phyloP scores from a whole-genome alignment of 2,329 filamentous ascomycete species.

The Tolypocladium pustulatum region DNA sequence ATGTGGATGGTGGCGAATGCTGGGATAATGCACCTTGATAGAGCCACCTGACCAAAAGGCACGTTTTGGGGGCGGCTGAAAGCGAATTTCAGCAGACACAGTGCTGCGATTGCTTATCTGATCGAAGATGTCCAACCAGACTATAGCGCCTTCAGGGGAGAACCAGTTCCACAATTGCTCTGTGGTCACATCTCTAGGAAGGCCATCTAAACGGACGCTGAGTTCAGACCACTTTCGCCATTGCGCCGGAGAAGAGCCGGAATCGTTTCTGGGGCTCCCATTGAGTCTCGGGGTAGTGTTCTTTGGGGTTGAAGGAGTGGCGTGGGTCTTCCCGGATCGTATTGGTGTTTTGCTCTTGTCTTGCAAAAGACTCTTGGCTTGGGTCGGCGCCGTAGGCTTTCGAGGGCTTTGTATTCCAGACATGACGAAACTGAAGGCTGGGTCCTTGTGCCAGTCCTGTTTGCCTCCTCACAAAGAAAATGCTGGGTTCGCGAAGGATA shows the following conservation, averaged over 20 bases:
- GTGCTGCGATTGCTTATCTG: constrained; percentile 8
- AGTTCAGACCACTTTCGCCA: constrained; percentile 26
- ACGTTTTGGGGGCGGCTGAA: constrained; percentile 43
- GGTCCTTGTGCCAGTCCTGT: not conserved
- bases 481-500: too few species aligned
- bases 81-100: constrained; percentile 35
- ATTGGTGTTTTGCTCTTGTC: not conserved
- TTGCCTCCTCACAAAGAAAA: not conserved
- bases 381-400: not conserved
- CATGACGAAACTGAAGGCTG: not conserved
- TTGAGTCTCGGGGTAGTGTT: not conserved
- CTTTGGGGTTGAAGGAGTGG: not conserved
- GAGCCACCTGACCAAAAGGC: constrained; percentile 38
- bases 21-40: constrained; percentile 14
- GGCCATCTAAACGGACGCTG: constrained; percentile 16
- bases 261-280: not conserved
- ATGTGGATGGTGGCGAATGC: constrained; percentile 8
- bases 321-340: too few species aligned
- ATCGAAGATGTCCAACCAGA: constrained; percentile 45
- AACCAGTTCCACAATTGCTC: constrained; percentile 43
- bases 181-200: constrained; percentile 26
- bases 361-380: not conserved
- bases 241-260: not conserved
- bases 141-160: constrained; percentile 38
- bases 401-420: not conserved